These are phyloP conservation scores for Solioccasus polychromus DNA, from an alignment of 768 basidiomycete genomes.

Conservation along the genomic window DNA sequence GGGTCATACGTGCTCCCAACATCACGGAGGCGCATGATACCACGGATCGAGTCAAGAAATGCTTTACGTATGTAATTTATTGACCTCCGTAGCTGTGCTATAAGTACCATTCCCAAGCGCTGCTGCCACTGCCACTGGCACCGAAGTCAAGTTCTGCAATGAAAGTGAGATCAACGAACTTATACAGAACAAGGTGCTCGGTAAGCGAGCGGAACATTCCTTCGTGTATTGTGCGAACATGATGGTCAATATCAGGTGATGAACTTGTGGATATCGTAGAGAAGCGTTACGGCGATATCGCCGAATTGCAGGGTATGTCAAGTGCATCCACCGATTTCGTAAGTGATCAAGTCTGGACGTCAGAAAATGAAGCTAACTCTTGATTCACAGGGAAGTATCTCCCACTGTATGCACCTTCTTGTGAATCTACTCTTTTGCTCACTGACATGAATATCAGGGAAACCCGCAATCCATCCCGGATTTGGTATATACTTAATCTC, in stretches of 20 bases:
- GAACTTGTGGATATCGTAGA: slow-evolving; percentile 62
- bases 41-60: slow-evolving; percentile 59
- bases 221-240: background rate
- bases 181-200: slow-evolving; percentile 63
- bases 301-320: slow-evolving; percentile 61
- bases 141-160: slow-evolving; percentile 43
- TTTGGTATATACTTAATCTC: slow-evolving; percentile 36
- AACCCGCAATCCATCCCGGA: slow-evolving; percentile 73
- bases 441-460: slow-evolving; percentile 30
- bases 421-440: background rate
- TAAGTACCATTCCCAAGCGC: slow-evolving; percentile 48
- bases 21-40: slow-evolving; percentile 58
- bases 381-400: slow-evolving; percentile 47
- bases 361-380: background rate
- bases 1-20: slow-evolving; percentile 71
- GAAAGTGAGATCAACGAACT: slow-evolving; percentile 48
- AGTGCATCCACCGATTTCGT: slow-evolving; percentile 84
- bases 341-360: too few relatives aligned
- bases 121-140: slow-evolving; percentile 65
- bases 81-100: background rate
- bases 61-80: slow-evolving; percentile 57
- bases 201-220: slow-evolving; percentile 31
- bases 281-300: slow-evolving; percentile 58
- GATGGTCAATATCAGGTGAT: slow-evolving; percentile 40
- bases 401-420: slow-evolving; percentile 51